Conservation (phyloP, 108 stramenopile species). For the Aurantiochytrium sp. region DNA sequence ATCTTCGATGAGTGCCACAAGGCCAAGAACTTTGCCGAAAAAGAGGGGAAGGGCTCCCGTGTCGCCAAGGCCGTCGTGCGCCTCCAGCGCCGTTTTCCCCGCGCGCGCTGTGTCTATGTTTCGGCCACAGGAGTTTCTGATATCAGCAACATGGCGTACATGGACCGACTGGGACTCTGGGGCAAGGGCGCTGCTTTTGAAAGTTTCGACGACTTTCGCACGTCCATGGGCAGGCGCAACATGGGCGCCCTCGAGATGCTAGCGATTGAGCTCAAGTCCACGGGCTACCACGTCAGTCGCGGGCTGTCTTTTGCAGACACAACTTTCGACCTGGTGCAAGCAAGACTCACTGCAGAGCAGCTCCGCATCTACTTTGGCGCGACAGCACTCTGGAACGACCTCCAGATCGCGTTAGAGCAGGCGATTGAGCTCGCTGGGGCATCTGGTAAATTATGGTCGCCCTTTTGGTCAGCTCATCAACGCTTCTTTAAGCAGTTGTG, state of each 20-base stretch:
- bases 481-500: slow-evolving; percentile 68
- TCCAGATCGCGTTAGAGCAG: slow-evolving; percentile 23
- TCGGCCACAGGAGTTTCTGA: slow-evolving; percentile 73
- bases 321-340: slow-evolving; percentile 57
- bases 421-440: slow-evolving; percentile 3
- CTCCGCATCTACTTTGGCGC: slow-evolving; percentile 49
- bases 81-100: slow-evolving; percentile 62
- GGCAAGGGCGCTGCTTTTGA: slow-evolving; percentile 46
- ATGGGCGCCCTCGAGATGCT: slow-evolving; percentile 73
- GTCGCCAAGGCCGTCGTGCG: slow-evolving; percentile 56
- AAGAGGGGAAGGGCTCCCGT: slow-evolving; percentile 40
- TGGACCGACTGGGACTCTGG: slow-evolving; percentile 69
- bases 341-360: slow-evolving; percentile 38
- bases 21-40: slow-evolving; percentile 62
- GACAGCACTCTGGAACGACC: slow-evolving; percentile 53
- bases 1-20: slow-evolving; percentile 72
- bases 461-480: slow-evolving; percentile 67
- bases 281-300: slow-evolving; percentile 61
- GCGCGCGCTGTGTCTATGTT: slow-evolving; percentile 65
- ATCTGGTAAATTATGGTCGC: slow-evolving; percentile 33
- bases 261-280: slow-evolving; percentile 67
- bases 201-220: slow-evolving; percentile 47
- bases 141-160: slow-evolving; percentile 65
- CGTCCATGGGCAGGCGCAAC: slow-evolving; percentile 54
- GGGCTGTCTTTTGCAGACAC: slow-evolving; percentile 68